These are phyloP conservation scores for Magnusiomyces starmeri DNA, from an alignment of 1,139 yeast species.

Conservation along the genomic window DNA sequence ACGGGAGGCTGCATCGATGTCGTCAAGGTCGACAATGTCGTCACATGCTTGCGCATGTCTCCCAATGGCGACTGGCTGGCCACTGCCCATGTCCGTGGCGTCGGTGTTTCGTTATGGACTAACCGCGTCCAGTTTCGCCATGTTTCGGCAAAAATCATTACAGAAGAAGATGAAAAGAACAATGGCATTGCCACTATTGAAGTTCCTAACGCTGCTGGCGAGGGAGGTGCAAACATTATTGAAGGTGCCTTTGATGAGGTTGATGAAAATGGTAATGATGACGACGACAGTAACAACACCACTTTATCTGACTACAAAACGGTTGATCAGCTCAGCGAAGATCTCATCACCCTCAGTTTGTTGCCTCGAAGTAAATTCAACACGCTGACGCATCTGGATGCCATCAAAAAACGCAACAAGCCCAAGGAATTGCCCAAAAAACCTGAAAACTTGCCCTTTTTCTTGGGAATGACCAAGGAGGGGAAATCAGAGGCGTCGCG, in stretches of 20 bases:
- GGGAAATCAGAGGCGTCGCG: background rate
- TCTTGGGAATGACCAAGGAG: constrained; percentile 37
- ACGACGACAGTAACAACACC: constrained; percentile 24
- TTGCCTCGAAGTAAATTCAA: constrained; percentile 74
- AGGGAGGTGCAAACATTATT: constrained; percentile 64
- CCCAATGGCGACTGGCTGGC: constrained; percentile 90
- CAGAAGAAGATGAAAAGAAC: constrained; percentile 47
- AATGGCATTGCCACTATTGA: constrained; percentile 42
- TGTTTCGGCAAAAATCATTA: constrained; percentile 63
- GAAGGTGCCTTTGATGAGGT: constrained; percentile 66
- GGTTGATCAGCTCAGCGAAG: constrained; percentile 55
- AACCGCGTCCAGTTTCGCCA: constrained; percentile 78
- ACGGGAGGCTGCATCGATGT: constrained; percentile 98
- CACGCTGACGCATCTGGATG: constrained; percentile 73
- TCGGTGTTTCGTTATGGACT: constrained; percentile 90
- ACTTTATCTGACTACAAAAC: constrained; percentile 43
- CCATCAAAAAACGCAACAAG: constrained; percentile 77
- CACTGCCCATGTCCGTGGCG: constrained; percentile 84
- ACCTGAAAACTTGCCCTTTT: constrained; percentile 78
- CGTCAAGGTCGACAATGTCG: constrained; percentile 66
- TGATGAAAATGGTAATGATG: constrained; percentile 27
- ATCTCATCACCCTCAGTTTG: constrained; percentile 63
- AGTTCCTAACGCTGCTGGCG: constrained; percentile 76
- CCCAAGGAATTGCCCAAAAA: constrained; percentile 86
- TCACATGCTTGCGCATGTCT: constrained; percentile 71